These are phyloP conservation scores for Melaleuca quinquenervia DNA, from an alignment of 345 rosid species.

Conservation along the genomic window DNA sequence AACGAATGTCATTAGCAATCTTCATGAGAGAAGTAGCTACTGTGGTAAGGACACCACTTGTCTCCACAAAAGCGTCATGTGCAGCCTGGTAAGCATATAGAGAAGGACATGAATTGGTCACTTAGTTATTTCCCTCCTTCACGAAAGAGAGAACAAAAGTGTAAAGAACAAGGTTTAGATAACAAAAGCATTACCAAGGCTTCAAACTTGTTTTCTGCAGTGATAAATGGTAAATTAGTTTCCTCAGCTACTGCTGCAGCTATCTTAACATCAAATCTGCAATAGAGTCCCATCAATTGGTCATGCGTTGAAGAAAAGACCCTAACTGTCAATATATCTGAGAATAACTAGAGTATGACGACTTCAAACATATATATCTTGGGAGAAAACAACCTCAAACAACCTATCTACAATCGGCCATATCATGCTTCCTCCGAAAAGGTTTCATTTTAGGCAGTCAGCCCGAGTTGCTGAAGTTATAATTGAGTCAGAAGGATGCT, in stretches of 20 bases:
- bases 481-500: background rate
- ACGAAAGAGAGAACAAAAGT: background rate
- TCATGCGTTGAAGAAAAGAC: background rate
- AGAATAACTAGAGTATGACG: background rate
- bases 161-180: background rate
- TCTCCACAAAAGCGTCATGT: constrained; percentile 95
- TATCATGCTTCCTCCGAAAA: background rate
- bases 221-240: constrained; percentile 75
- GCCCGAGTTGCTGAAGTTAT: background rate
- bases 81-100: constrained; percentile 51
- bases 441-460: background rate
- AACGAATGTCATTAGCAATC: constrained; percentile 83
- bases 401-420: background rate
- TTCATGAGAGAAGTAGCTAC: constrained; percentile 81
- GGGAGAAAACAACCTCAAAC: background rate
- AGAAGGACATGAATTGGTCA: background rate
- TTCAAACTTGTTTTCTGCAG: constrained; percentile 97
- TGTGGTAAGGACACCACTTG: constrained; percentile 87
- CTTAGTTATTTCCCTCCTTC: background rate
- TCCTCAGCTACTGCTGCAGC: constrained; percentile 93
- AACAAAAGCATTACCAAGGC: constrained; percentile 64
- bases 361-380: background rate
- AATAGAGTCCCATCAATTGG: background rate
- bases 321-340: background rate
- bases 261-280: constrained; percentile 85